Base-by-base conservation (phyloP, 2,329 filamentous ascomycete genomes). In the Aspergillus pseudotamarii region DNA sequence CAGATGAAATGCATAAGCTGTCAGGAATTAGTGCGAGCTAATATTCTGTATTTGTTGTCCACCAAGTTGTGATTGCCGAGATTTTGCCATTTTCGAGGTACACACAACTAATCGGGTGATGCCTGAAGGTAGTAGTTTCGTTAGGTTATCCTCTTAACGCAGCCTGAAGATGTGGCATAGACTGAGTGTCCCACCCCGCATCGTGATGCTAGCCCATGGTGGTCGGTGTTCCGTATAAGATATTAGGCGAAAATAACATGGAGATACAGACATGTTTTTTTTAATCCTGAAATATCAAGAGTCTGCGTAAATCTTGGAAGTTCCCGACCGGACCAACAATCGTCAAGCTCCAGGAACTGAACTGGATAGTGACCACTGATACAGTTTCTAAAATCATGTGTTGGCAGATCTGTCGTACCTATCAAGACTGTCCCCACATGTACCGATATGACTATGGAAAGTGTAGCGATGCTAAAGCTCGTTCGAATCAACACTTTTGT, bases 361-460 rank as follows among this genome's bases (percentile, higher is more conserved):
- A 19, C 26, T n/a, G 6, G 46, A 28, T 36, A 36, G 34, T 36
- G 34, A 36, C 6, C 6, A 36, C 34, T 36, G 34, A 36, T 50
- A 46, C 21, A 23, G 43, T 46, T 21, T 5, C 12, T 5, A 36
- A 3, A 21, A 36, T 21, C 9, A 54, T 54, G 51, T 54, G 51
- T n/a, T 54, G 51, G 51, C 51, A 54, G 30, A 54, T 54, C 19
- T 54, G 51, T 16, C 51, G 51, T 34, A 54, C 51, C 12, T 54
- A 54, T 30, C 51, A 54, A 36, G 51, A 54, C 12, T 54, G 51
- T 23, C 51, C 51, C 12, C 51, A 54, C 21, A 54, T 54, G 51
- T 36, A 54, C n/a, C 51, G 51, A 36, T 54, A 54, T 36, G 51
- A 54, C 51, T 54, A 36, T 54, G 51, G 51, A 23, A 54, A 54